Conservation (phyloP, 2,329 filamentous ascomycete species). For the Periconia digitata region DNA sequence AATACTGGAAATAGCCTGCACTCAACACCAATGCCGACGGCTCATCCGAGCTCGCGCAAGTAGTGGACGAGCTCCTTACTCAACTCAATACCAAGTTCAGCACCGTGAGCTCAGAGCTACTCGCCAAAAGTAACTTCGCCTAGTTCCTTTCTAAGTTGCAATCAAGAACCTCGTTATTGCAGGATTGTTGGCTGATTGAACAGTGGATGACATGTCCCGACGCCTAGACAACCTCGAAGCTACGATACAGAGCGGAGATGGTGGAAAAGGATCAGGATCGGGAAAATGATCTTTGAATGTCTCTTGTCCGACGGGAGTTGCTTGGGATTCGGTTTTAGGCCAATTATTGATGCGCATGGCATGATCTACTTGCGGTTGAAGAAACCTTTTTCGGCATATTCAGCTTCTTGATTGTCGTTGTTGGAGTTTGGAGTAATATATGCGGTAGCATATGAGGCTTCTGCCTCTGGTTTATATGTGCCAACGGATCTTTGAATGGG, state of each 20-base stretch:
- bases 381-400: no score
- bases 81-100: constrained; percentile 84
- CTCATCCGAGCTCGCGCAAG: constrained; percentile 67
- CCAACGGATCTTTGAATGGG: no score
- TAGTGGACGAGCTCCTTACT: constrained; percentile 85
- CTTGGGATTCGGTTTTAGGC: no score
- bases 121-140: constrained; percentile 73
- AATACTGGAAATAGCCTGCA: constrained; percentile 5
- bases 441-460: no score
- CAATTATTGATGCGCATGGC: no score
- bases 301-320: no score
- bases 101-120: constrained; percentile 80
- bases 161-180: no score
- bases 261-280: constrained; percentile 33
- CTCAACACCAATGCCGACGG: constrained; percentile 26
- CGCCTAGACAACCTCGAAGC: constrained; percentile 82
- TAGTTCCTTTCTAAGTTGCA: not conserved
- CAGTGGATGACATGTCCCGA: constrained; percentile 93
- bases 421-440: not conserved
- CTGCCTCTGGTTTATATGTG: no score
- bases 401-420: no score
- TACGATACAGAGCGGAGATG: constrained; percentile 62
- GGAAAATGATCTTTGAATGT: constrained; percentile 20
- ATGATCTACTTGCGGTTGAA: no score
- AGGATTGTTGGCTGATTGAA: not conserved